These are phyloP conservation scores for Spongispora temasekensis DNA, from an alignment of 1,284 basidiomycete genomes.

Conservation along the genomic window DNA sequence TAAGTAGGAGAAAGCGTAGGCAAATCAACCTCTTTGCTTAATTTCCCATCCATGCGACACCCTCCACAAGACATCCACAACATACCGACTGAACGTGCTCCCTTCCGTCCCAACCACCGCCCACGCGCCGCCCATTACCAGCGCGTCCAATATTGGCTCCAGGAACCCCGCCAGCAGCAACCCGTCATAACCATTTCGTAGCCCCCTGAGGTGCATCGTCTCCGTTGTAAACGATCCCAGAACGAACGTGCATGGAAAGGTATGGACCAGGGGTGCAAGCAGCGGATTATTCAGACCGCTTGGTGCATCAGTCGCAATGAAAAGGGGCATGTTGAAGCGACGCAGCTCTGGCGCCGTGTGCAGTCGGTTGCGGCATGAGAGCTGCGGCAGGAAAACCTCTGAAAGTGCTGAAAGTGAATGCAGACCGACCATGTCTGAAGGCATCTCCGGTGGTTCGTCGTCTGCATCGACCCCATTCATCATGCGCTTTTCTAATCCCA, in stretches of 20 bases:
- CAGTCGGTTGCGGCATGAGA: conserved; percentile 36
- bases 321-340: conserved; percentile 62
- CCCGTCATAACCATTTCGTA: conserved; percentile 56
- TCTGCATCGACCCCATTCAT: background rate
- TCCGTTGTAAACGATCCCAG: conserved; percentile 55
- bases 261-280: conserved; percentile 49
- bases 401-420: conserved; percentile 25
- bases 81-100: conserved; percentile 74
- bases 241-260: conserved; percentile 74
- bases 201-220: conserved; percentile 39
- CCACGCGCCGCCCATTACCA: conserved; percentile 59
- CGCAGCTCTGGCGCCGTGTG: conserved; percentile 38
- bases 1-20: too few relatives aligned
- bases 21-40: conserved; percentile 48
- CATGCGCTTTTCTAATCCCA: conserved; percentile 39
- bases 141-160: conserved; percentile 67
- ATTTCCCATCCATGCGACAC: conserved; percentile 55
- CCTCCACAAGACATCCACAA: conserved; percentile 66
- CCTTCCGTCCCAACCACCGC: conserved; percentile 65
- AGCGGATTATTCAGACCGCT: conserved; percentile 47
- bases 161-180: conserved; percentile 52
- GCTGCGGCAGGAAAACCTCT: conserved; percentile 21
- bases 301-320: conserved; percentile 67
- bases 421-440: conserved; percentile 22
- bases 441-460: conserved; percentile 15